Evolutionary conservation across 2,329 filamentous ascomycete genomes (phyloP).

Genomic region (Cercospora canescens): DNA sequence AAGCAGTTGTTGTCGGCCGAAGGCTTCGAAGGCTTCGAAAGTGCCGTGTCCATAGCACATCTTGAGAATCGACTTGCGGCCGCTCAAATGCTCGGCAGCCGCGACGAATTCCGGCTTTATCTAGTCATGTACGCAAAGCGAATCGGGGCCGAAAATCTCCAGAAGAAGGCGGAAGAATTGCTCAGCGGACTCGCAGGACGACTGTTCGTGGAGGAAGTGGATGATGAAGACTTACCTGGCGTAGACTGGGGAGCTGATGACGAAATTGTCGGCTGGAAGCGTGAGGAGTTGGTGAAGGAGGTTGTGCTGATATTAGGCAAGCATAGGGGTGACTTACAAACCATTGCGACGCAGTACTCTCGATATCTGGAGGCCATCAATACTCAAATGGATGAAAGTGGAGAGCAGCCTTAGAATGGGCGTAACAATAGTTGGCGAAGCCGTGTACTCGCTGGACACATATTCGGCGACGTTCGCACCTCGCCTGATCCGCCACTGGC

Average conservation of each 20-base stretch:
- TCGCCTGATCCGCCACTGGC: neutral
- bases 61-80: constrained; percentile 93
- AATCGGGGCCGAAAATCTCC: constrained; percentile 83
- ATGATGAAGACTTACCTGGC: constrained; percentile 50
- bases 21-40: constrained; percentile 90
- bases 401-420: neutral
- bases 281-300: constrained; percentile 82
- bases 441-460: neutral
- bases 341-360: constrained; percentile 74
- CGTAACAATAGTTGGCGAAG: neutral
- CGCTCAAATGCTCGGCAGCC: constrained; percentile 77
- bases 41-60: constrained; percentile 87
- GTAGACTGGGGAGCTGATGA: constrained; percentile 66
- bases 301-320: constrained; percentile 96
- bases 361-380: constrained; percentile 2
- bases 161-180: constrained; percentile 89
- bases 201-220: constrained; percentile 60
- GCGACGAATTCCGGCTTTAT: constrained; percentile 91
- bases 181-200: constrained; percentile 79
- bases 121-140: constrained; percentile 98
- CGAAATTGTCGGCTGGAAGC: constrained; percentile 85
- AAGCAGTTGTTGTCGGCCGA: constrained; percentile 85
- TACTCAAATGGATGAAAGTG: neutral
- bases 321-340: constrained; percentile 82
- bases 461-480: neutral